These are phyloP conservation scores for Fusarium scirpi DNA, from an alignment of 2,329 filamentous ascomycete species.

Conservation along the genomic window DNA sequence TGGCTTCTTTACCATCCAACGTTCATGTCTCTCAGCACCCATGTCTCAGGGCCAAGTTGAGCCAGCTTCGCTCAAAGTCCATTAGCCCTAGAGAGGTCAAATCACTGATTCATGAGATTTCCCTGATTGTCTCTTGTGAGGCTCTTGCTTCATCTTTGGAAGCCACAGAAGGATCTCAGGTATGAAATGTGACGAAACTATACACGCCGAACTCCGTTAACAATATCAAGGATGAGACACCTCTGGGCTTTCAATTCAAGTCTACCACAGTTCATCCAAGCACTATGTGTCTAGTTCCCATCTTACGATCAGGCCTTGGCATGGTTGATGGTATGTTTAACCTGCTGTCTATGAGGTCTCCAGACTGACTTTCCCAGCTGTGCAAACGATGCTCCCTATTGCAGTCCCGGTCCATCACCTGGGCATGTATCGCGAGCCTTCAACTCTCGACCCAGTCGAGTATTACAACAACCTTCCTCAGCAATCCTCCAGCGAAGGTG, in stretches of 20 bases:
- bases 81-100: conserved; percentile 82
- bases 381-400: conserved; percentile 83
- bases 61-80: conserved; percentile 81
- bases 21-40: conserved; percentile 87
- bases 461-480: conserved; percentile 98
- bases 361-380: conserved; percentile 60
- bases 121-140: conserved; percentile 84
- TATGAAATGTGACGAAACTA: conserved; percentile 54
- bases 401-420: conserved; percentile 91
- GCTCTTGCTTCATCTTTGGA: conserved; percentile 76
- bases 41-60: conserved; percentile 88
- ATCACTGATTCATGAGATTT: conserved; percentile 85
- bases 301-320: conserved; percentile 89
- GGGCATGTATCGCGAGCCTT: conserved; percentile 91
- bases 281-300: conserved; percentile 85
- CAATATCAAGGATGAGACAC: conserved; percentile 74
- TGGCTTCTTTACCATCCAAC: conserved; percentile 65
- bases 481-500: conserved; percentile 61
- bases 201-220: conserved; percentile 1
- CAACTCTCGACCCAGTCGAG: conserved; percentile 88
- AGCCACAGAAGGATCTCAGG: conserved; percentile 70
- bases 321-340: conserved; percentile 81
- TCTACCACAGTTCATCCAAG: conserved; percentile 72
- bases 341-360: background rate
- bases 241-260: conserved; percentile 81